Base-by-base conservation (phyloP, 495 filamentous ascomycete species). In the Bryoglossum gracile region DNA sequence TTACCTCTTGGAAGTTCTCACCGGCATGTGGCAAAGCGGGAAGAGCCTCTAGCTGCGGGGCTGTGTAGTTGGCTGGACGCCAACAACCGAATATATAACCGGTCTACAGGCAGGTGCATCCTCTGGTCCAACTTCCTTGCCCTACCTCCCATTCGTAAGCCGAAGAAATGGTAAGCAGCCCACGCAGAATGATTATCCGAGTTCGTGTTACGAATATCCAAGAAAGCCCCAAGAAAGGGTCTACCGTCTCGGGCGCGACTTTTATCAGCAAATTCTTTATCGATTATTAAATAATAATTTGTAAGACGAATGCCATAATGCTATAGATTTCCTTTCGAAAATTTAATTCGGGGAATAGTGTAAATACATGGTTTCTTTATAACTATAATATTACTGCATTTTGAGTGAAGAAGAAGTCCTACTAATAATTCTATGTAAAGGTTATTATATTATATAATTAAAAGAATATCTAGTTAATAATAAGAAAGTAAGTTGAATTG, bases 131-230 rank as follows among this genome's bases (percentile, higher is more conserved):
- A n/a, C n/a, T n/a, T n/a, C n/a, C n/a, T n/a, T n/a, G n/a, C n/a
- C n/a, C n/a, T n/a, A n/a, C n/a, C n/a, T n/a, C n/a, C n/a, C n/a
- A n/a, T 32, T 13, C 13, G 28, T 13, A 13, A 6, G 6, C 28
- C 28, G 28, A 6, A 32, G 28, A 32, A 47, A 48, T 38, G 46
- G 42, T 3, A 3, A 25, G 19, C 23, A n/a, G 32, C 42, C 46
- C 46, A 49, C 46, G 28, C 9, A 35, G 46, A 49, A 37, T 49
- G 16, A 42, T 49, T 32, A 49, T 49, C 19, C 46, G 46, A 10
- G 46, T 23, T 8, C 33, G 46, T 21, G 46, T 49, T 17, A 49
- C 46, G 23, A 37, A 49, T 22, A 49, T 49, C 46, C 46, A 41
- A 37, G 13, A 13, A 30, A 49, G 8, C 19, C 19, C 30, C 2